Percentiles rank a stretch among this genome's conserved stretches.
Conservation (phyloP, 345 rosid species). For the Gossypium stocksii region DNA sequence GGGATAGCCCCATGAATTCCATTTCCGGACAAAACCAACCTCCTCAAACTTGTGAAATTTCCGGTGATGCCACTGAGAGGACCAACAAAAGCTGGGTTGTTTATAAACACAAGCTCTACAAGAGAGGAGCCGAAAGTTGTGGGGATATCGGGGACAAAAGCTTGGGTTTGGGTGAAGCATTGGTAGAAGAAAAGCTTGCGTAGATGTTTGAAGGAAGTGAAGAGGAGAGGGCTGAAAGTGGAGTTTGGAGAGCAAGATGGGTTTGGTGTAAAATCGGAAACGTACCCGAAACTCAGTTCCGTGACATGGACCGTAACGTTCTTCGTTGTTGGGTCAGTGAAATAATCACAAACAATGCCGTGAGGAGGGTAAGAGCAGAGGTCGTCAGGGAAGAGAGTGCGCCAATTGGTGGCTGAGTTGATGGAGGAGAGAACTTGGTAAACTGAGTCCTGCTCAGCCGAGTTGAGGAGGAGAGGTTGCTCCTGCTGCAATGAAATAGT, state of each 20-base stretch:
- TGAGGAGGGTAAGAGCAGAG: slow-evolving; percentile 63
- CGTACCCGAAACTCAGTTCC: slow-evolving; percentile 56
- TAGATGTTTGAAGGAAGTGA: slow-evolving; percentile 44
- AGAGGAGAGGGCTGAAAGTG: slow-evolving; percentile 46
- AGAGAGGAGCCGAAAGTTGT: slow-evolving; percentile 33
- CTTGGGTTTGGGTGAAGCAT: slow-evolving; percentile 44
- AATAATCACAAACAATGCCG: slow-evolving; percentile 58
- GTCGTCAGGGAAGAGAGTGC: slow-evolving; percentile 50
- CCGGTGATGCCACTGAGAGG: slow-evolving; percentile 33
- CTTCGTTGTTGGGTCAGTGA: slow-evolving; percentile 18
- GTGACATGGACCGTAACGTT: slow-evolving; percentile 38
- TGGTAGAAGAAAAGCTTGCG: slow-evolving; percentile 66
- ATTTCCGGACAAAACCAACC: slow-evolving; percentile 53
- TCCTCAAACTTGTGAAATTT: slow-evolving; percentile 42
- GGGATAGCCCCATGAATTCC: slow-evolving; percentile 52
- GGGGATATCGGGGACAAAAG: slow-evolving; percentile 33
- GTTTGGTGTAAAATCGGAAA: slow-evolving; percentile 58
- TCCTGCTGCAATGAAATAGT: slow-evolving; percentile 19
- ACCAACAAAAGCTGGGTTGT: slow-evolving; percentile 49
- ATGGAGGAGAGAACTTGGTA: slow-evolving; percentile 47
- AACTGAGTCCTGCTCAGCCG: slow-evolving; percentile 50
- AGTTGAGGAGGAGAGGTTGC: slow-evolving; percentile 41
- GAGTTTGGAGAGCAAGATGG: slow-evolving; percentile 55
- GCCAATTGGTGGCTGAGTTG: slow-evolving; percentile 56
- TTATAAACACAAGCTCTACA: slow-evolving; percentile 57